These are phyloP conservation scores for Colletotrichum australisinense DNA, from an alignment of 2,329 filamentous ascomycete species.

Conservation along the genomic window DNA sequence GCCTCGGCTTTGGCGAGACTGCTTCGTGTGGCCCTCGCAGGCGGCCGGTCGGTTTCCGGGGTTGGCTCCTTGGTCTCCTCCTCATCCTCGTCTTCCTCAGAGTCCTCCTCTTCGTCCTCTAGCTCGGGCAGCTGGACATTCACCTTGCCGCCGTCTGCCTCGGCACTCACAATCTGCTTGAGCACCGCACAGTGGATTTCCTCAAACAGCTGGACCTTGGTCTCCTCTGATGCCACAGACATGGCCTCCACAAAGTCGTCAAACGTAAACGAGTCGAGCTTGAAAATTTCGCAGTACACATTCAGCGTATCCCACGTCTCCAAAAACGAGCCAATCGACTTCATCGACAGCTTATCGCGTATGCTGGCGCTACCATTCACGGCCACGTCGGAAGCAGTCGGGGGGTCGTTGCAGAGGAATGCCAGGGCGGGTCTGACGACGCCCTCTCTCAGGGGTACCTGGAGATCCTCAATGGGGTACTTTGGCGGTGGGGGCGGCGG, in stretches of 20 bases:
- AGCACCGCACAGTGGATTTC: constrained; percentile 93
- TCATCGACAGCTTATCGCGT: constrained; percentile 77
- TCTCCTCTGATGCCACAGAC: constrained; percentile 77
- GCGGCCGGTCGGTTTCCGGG: constrained; percentile 77
- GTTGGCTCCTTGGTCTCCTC: constrained; percentile 65
- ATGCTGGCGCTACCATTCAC: constrained; percentile 49
- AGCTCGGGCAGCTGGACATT: constrained; percentile 83
- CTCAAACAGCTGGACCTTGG: constrained; percentile 85
- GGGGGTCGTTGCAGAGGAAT: constrained; percentile 77
- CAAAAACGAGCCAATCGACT: constrained; percentile 85
- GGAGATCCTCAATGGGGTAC: constrained; percentile 95
- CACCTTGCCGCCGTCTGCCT: constrained; percentile 81
- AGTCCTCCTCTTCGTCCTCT: constrained; percentile 77
- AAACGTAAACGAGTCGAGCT: constrained; percentile 96
- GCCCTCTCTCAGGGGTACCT: constrained; percentile 77
- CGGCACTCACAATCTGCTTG: constrained; percentile 84
- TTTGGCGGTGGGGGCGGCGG: constrained; percentile 83
- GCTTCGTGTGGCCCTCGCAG: constrained; percentile 82
- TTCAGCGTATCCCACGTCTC: constrained; percentile 98
- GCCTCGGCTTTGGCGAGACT: constrained; percentile 86
- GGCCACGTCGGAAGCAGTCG: constrained; percentile 55
- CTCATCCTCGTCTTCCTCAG: constrained; percentile 70
- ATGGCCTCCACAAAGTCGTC: constrained; percentile 95
- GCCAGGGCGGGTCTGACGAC: constrained; percentile 79
- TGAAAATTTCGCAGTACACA: constrained; percentile 96